Base-by-base conservation (phyloP, 2,329 filamentous ascomycete genomes). In the Davidsoniella virescens region DNA sequence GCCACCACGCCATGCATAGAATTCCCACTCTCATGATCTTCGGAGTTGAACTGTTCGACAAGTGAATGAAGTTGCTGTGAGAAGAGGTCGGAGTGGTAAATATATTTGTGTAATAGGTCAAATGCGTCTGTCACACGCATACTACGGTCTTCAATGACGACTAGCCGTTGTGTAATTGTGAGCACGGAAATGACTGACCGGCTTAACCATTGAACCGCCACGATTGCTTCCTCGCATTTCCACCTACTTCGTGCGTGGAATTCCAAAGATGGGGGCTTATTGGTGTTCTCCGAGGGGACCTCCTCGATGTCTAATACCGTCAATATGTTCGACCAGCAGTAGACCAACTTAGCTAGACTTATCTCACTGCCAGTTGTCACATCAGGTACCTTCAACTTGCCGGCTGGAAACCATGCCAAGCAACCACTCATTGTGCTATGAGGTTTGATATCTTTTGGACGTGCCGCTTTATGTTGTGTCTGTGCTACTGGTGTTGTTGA, bases 271-370 rank as follows among this genome's bases (percentile, higher is more conserved):
- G 86, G 76, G 3, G 84, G 85, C 59, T 86, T 87, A 56, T 90
- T 83, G 55, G 78, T 80, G 56, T 87, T 80, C 12, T 78, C 74
- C 0, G 73, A 65, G 17, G 73, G 72, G 10, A 80, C 70, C 57
- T 92, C 83, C 47, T 90, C 80, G 9, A 96, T 78, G 55, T 98
- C 92, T 20, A 98, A 68, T 4, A 98, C 81, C 0, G 88, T 96
- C 56, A 98, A 68, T n/a, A 96, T 79, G 59, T 96, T 96, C 2
- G 92, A 96, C 92, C 92, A 98, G 64, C 88, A 95, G 66, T 98
- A 98, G 0, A 86, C 90, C 16, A 98, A 73, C 63, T 98, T 96
- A 37, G 82, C 84, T 59, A 80, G 82, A 16, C 85, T 88, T 8
- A 81, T 72, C 6, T 80, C 75, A 58, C 79, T 82, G 4, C 78